Evolutionary conservation across 345 rosid genomes (phyloP), one percentile per base, ranked within the genome.

Genomic region (Euphorbia tirucalli): DNA sequence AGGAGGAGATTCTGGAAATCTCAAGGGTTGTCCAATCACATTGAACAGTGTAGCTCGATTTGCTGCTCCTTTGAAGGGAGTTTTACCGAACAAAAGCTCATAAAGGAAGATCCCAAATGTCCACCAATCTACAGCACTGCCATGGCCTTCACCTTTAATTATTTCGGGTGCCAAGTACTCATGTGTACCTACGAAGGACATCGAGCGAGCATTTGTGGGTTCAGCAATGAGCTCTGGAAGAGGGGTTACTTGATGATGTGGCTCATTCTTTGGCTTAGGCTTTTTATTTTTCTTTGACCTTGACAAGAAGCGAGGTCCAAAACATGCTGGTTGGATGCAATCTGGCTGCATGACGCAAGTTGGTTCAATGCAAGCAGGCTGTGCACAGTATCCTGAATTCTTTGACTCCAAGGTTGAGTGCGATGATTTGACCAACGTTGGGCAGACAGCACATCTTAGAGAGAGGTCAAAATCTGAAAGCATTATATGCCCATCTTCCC

Each of bases 121-220:
- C 81, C 81, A 78, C 81, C 81, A 78, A 60, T 78, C 81, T 49
- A 78, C 81, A 1, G 81, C 81, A 50, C 81, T 78, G 43, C 81
- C 81, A 49, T 78, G 81, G 13, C 81, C 81, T 37, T 78, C 77
- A 1, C 81, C 81, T 73, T 78, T 78, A 15, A 78, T 62, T 58
- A 78, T 78, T 41, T 78, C 81, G 0, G 81, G 81, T 3, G 81
- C 81, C 56, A 78, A 69, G 77, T 78, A 78, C 63, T 78, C 81
- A 8, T 78, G 81, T 3, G 81, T 78, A 25, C 77, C 81, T 24
- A 78, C 81, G 32, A 78, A 78, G 7, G 81, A 78, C 81, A 78
- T 78, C 3, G 81, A 78, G 18, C 81, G 43, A 22, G 81, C 81
- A 64, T 48, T 78, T 41, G 81, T 78, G 27, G 81, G 81, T 65